Base-by-base conservation (phyloP, 1,284 basidiomycete species). In the Tylopilus sp. region DNA sequence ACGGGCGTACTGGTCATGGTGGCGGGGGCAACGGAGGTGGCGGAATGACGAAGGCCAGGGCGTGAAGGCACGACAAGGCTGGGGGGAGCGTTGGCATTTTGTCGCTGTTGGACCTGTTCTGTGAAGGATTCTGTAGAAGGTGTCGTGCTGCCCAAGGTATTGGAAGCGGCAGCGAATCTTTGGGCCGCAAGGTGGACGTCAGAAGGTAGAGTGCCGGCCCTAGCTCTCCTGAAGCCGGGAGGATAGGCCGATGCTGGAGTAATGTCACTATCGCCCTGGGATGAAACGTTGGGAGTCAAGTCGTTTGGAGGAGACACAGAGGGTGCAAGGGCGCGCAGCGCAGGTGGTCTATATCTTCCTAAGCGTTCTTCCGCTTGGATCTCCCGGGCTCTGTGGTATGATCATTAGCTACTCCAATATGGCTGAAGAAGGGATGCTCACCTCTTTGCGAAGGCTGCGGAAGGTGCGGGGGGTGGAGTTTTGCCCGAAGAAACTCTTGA, bases 391-490 rank as follows among this genome's bases (percentile, higher is more conserved):
- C 90, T 92, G 64, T 7, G 50, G 40, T 37, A 48, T 29, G 33
- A 44, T 55, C 21, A 52, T 51, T 51, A 58, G 56, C 43, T 48
- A 55, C 41, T 51, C 47, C 45, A 44, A 49, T 18, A 41, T 59
- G 38, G 42, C 7, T 44, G 48, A 45, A 41, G 42, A 49, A n/a
- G 55, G 52, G 53, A 44, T 39, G 33, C 50, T 46, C 45, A 92
- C 90, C 89, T 81, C 78, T 91, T 91, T 38, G 89, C 89, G 70
- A 77, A 92, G 28, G 88, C 90, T 58, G 90, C 89, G 53, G 90
- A 92, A 48, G 90, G 89, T 19, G 90, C 90, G 44, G 89, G 90
- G 53, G 89, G 89, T 52, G 90, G 89, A 3, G 90, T 91, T 72
- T 91, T 91, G 56, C 89, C 89, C 65, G 86, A 85, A 58, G 86